Evolutionary conservation across 768 basidiomycete genomes (phyloP), one percentile per base, ranked within the genome.

Genomic region (Boletus pseudo-olivaceus): DNA sequence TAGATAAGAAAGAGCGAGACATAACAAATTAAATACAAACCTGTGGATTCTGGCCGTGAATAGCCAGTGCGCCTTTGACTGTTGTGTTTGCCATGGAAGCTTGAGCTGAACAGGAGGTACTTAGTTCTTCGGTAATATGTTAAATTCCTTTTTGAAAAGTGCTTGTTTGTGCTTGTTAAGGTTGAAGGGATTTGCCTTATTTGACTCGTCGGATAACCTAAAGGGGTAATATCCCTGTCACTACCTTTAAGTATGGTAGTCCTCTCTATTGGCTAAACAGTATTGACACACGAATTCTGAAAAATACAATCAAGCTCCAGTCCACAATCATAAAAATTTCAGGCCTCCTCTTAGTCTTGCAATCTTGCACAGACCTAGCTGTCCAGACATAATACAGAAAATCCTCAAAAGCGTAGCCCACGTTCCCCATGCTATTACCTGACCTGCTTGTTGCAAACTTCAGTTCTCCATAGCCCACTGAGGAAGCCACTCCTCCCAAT

Each of bases 31-130:
- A 9, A 15, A 15, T n/a, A 41, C 65, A 49, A 67, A 94, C 95
- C 81, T 98, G 95, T 11, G 95, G 95, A 73, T 98, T 98, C 64
- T 93, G 90, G 47, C 96, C 96, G 67, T 98, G 96, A 62, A 98
- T 88, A n/a, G 92, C 83, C 41, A 78, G 76, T 20, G 94, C 93
- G 26, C 93, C 93, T 49, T 80, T 78, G 55, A 93, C 78, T n/a
- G 94, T 95, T 30, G 92, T 93, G 70, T 94, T 96, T 41, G 93
- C 92, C 93, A 97, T 96, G 63, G 58, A 38, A 27, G 43, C 29
- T 47, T 14, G 30, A 10, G 40, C 29, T 48, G 26, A 26, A 37
- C 17, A 30, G 37, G 35, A 29, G 29, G 12, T 27, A 8, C 9
- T 29, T 40, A 27, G 12, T n/a, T 15, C 2, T 38, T 38, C n/a